Base-by-base conservation (phyloP, 2,329 filamentous ascomycete genomes). In the Phyllosticta capitalensis region DNA sequence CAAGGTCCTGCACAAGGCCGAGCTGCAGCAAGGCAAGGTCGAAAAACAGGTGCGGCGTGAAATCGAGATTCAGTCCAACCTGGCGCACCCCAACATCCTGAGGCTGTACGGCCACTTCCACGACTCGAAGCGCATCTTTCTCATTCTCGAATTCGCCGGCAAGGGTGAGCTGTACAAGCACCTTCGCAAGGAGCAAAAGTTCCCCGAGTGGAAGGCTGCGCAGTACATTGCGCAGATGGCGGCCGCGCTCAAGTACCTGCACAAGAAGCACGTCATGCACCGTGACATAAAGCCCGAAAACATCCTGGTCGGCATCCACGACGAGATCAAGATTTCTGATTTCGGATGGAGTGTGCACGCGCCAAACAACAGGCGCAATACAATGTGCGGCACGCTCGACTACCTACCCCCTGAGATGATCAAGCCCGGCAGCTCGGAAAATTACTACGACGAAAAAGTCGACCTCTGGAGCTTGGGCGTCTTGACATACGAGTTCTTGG, bases 401-500 rank as follows among this genome's bases (percentile, higher is more conserved):
- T 99, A 99, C 74, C 83, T 99, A 17, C 94, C 94, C 2, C 94
- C 94, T 4, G 94, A 99, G 84, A 99, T 99, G 94, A 83, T 97
- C 73, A 89, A 87, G 73, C 83, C 86, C 3, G 88, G 89, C 52
- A 82, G 82, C 65, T 83, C 86, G 66, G 89, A 94, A 68, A 95
- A 94, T 76, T 95, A 82, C 70, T 97, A 97, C 76, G 89, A 84
- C 61, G 92, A 96, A 71, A 97, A 96, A 78, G 90, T 99, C 30
- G 94, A 99, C 71, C 76, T 97, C 63, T 99, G 94, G 94, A 94
- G 89, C 70, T 78, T 99, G 68, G 94, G 94, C 22, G 94, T 97
- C 21, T 75, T 99, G 74, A 95, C 88, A 1, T 99, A 97, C 68
- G 94, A 99, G 75, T 99, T 99, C 68, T 76, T 99, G 61, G 90